A percentile compares a stretch with the other conserved stretches of the same genome.
Evolutionary conservation across 176 grass and related monocot species (phyloP).

Genomic region (Thalia dealbata): DNA sequence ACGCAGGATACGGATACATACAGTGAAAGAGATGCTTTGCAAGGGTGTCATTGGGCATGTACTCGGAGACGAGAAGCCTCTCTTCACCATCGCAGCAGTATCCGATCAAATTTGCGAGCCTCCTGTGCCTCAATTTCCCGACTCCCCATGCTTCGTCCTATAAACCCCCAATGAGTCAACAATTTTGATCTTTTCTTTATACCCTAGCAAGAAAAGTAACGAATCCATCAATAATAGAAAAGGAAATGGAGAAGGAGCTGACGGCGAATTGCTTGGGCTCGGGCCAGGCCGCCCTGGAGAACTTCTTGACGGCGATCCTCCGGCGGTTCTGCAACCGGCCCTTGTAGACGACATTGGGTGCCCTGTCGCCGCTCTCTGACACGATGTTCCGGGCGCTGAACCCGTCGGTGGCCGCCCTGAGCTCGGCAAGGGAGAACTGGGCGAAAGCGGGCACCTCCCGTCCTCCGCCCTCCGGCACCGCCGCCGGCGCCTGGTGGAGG

Average conservation of each 20-base stretch:
- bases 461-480: neutral
- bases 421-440: slow-evolving; percentile 69
- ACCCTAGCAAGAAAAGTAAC: neutral
- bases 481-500: slow-evolving; percentile 8
- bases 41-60: slow-evolving; percentile 96
- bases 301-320: slow-evolving; percentile 95
- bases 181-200: neutral
- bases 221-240: neutral
- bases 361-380: slow-evolving; percentile 90
- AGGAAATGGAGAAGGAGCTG: neutral
- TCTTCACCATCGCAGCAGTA: slow-evolving; percentile 97
- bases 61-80: slow-evolving; percentile 91
- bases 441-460: slow-evolving; percentile 35
- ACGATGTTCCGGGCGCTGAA: slow-evolving; percentile 68
- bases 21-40: slow-evolving; percentile 98
- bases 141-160: slow-evolving; percentile 90
- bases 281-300: slow-evolving; percentile 77
- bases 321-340: slow-evolving; percentile 42
- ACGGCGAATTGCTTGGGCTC: slow-evolving; percentile 95
- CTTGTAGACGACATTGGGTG: slow-evolving; percentile 79
- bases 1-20: slow-evolving; percentile 24
- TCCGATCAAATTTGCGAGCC: slow-evolving; percentile 88
- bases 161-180: slow-evolving; percentile 5
- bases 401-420: slow-evolving; percentile 53
- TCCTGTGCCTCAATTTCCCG: slow-evolving; percentile 61